Conservation (phyloP, 225 moss, liverwort and hornwort species). For the Neckera pumila region DNA sequence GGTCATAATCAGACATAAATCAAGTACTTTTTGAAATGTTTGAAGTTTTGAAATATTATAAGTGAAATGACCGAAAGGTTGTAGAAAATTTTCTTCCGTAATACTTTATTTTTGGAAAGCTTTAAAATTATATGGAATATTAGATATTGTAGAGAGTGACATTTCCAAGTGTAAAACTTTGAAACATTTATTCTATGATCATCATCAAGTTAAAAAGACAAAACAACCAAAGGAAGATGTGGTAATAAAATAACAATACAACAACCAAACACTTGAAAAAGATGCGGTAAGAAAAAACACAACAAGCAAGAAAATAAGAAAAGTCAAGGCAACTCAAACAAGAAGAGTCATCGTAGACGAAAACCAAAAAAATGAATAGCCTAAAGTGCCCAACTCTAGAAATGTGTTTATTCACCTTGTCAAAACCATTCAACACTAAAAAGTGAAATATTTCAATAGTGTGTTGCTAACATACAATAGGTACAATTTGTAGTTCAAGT, state of each 20-base stretch:
- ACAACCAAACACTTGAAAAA: not conserved
- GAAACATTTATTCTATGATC: not conserved
- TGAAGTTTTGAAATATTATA: not conserved
- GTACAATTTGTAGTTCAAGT: not conserved
- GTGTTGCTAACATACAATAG: fast-evolving
- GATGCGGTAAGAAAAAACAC: not conserved
- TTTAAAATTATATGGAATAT: not conserved
- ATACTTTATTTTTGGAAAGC: not conserved
- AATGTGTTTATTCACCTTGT: not conserved
- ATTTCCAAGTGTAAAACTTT: not conserved
- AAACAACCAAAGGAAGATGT: not conserved
- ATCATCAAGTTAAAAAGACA: not conserved
- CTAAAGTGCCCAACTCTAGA: fast-evolving
- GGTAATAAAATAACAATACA: not conserved
- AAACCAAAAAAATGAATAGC: not conserved
- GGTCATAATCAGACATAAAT: not conserved
- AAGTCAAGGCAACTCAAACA: fast-evolving
- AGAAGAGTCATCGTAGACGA: not conserved
- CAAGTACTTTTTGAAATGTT: not conserved
- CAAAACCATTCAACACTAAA: not conserved
- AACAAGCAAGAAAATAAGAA: not conserved
- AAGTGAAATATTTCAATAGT: fast-evolving
- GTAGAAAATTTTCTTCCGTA: fast-evolving
- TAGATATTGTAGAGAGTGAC: not conserved
- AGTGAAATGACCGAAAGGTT: not conserved